Conservation (phyloP, 2,329 filamentous ascomycete species). For the Trichoderma pleuroti region DNA sequence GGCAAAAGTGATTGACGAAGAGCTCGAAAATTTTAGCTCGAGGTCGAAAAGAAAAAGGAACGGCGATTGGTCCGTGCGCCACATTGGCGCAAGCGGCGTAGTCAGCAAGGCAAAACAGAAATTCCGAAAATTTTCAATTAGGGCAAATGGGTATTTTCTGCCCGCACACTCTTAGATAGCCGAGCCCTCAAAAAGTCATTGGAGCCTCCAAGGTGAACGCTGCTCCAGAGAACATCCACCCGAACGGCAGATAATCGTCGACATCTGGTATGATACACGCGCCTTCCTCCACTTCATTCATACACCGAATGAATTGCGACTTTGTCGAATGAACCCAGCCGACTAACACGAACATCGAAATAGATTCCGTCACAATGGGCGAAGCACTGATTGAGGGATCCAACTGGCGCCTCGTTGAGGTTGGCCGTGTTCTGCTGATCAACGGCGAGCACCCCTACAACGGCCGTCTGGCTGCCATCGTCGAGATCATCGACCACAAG, state of each 20-base stretch:
- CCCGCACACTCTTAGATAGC: constrained; percentile 38
- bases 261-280: constrained; percentile 38
- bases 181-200: constrained; percentile 41
- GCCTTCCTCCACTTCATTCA: constrained; percentile 26
- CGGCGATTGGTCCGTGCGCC: constrained; percentile 20
- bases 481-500: constrained; percentile 99
- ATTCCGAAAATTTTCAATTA: constrained; percentile 36
- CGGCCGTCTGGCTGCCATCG: constrained; percentile 87
- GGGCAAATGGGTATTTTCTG: constrained; percentile 41
- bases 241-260: constrained; percentile 38
- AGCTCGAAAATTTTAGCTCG: constrained; percentile 17
- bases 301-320: constrained; percentile 20
- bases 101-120: constrained; percentile 28
- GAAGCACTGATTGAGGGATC: constrained; percentile 78
- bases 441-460: constrained; percentile 71
- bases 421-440: constrained; percentile 95
- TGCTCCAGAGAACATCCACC: constrained; percentile 37
- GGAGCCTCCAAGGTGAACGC: constrained; percentile 37
- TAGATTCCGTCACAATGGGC: constrained; percentile 65
- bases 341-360: constrained; percentile 32
- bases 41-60: constrained; percentile 6
- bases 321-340: constrained; percentile 22
- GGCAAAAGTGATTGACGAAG: background rate
- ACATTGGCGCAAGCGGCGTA: background rate
- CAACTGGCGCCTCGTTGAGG: constrained; percentile 94